A percentile compares a stretch with the other conserved stretches of the same genome.
phyloP scores from a whole-genome alignment of 192 early-diverging fungal species.

The Linnemannia schmuckeri region DNA sequence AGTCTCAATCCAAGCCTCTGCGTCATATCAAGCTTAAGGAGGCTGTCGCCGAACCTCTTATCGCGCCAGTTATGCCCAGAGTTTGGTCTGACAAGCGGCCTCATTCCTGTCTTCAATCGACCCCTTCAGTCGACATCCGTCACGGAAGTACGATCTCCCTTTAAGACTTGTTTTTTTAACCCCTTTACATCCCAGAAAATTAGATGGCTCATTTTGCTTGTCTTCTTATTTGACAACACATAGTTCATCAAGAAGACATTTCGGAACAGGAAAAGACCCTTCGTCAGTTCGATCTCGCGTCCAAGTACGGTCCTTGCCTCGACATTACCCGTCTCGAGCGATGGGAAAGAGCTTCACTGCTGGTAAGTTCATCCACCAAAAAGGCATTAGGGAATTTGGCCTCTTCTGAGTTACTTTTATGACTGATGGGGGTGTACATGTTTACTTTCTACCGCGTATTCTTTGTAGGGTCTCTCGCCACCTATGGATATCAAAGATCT shows the following conservation, averaged over 20 bases:
- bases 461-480: slow-evolving; percentile 33
- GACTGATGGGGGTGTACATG: not conserved
- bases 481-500: slow-evolving; percentile 36
- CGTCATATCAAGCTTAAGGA: not conserved
- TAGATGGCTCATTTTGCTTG: not conserved
- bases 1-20: not conserved
- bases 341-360: slow-evolving; percentile 35
- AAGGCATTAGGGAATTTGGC: not conserved
- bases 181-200: not conserved
- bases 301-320: slow-evolving; percentile 30
- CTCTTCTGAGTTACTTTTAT: not conserved
- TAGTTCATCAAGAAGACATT: slow-evolving; percentile 39
- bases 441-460: not conserved
- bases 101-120: not conserved
- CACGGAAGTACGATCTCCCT: not conserved
- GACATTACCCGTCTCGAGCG: slow-evolving; percentile 48
- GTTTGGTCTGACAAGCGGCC: not conserved
- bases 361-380: slow-evolving; percentile 23
- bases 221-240: not conserved
- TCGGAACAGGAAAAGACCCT: slow-evolving; percentile 19
- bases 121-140: not conserved
- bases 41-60: not conserved
- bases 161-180: not conserved
- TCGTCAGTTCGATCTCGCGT: slow-evolving; percentile 41
- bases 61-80: not conserved